A percentile compares a stretch with the other conserved stretches of the same genome.
These are phyloP conservation scores for Wakefieldia striispora DNA, from an alignment of 768 basidiomycete species.

Conservation along the genomic window DNA sequence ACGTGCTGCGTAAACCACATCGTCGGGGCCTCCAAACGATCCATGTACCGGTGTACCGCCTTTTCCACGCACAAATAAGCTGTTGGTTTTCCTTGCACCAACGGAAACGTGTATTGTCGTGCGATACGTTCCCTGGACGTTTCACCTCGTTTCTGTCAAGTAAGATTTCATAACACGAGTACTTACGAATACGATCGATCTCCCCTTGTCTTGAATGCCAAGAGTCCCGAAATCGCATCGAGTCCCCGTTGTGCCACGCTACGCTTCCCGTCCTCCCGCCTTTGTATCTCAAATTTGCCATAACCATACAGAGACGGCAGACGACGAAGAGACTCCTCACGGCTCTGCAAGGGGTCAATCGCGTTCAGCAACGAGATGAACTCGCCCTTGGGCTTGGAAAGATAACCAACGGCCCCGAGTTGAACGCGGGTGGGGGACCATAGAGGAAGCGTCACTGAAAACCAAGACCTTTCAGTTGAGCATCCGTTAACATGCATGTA, in stretches of 20 bases:
- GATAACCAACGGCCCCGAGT: slow-evolving; percentile 75
- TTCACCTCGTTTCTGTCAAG: not conserved
- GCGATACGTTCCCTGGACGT: slow-evolving; percentile 41
- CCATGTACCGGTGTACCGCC: slow-evolving; percentile 66
- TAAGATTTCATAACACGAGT: not conserved
- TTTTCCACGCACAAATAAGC: slow-evolving; percentile 70
- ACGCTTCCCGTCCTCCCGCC: slow-evolving; percentile 51
- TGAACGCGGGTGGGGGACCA: slow-evolving; percentile 66
- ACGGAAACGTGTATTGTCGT: slow-evolving; percentile 55
- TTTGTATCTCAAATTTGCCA: slow-evolving; percentile 48
- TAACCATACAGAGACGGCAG: slow-evolving; percentile 65
- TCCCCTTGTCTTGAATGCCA: slow-evolving; percentile 41
- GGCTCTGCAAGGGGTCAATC: slow-evolving; percentile 48
- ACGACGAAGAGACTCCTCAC: slow-evolving; percentile 39
- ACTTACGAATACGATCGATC: slow-evolving; percentile 43
- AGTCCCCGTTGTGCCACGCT: slow-evolving; percentile 54
- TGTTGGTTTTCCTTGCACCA: slow-evolving; percentile 61
- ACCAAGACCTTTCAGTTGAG: not conserved
- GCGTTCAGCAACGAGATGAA: slow-evolving; percentile 77
- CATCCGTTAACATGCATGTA: not conserved
- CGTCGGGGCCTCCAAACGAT: slow-evolving; percentile 59
- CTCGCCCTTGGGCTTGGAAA: slow-evolving; percentile 60
- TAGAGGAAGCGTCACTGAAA: slow-evolving; percentile 58
- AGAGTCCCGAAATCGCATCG: slow-evolving; percentile 51
- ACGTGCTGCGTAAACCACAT: slow-evolving; percentile 74